Evolutionary conservation across 768 basidiomycete genomes (phyloP).

Genomic region (Phaeotremella skinneri): DNA sequence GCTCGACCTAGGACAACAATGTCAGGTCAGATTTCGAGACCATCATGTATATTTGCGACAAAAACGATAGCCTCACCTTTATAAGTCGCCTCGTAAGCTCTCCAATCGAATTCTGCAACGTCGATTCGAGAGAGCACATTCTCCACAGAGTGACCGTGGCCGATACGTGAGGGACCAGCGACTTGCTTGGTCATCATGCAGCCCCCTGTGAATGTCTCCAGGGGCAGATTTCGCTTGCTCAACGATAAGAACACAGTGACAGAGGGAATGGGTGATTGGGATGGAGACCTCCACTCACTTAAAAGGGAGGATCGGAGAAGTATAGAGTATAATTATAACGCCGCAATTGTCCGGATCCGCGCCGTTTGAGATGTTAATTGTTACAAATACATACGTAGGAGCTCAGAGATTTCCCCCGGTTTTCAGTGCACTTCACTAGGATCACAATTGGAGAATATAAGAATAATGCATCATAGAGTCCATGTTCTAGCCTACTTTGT

Average conservation of each 20-base stretch:
- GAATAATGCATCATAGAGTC: too few species aligned
- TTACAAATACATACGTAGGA: too few species aligned
- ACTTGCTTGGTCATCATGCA: not conserved
- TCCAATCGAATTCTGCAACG: slow-evolving; percentile 34
- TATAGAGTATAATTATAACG: too few species aligned
- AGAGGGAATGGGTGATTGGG: too few species aligned
- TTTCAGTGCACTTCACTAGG: too few species aligned
- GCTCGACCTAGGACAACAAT: slow-evolving; percentile 30
- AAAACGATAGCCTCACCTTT: slow-evolving; percentile 19
- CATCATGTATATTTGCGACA: not conserved
- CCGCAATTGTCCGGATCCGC: not conserved
- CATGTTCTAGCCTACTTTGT: too few species aligned
- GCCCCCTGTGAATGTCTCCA: not conserved
- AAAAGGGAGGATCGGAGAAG: not conserved
- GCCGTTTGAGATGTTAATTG: not conserved
- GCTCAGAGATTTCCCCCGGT: too few species aligned
- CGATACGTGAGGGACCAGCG: not conserved
- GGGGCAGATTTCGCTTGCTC: too few species aligned
- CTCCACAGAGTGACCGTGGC: not conserved
- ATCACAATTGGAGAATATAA: too few species aligned
- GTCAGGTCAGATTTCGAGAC: not conserved
- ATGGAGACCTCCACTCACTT: not conserved
- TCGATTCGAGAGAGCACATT: slow-evolving; percentile 15
- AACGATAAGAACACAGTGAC: too few species aligned
- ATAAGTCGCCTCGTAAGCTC: slow-evolving; percentile 36